Conservation (phyloP, 1,284 basidiomycete genomes). For the Melampsora americana region DNA sequence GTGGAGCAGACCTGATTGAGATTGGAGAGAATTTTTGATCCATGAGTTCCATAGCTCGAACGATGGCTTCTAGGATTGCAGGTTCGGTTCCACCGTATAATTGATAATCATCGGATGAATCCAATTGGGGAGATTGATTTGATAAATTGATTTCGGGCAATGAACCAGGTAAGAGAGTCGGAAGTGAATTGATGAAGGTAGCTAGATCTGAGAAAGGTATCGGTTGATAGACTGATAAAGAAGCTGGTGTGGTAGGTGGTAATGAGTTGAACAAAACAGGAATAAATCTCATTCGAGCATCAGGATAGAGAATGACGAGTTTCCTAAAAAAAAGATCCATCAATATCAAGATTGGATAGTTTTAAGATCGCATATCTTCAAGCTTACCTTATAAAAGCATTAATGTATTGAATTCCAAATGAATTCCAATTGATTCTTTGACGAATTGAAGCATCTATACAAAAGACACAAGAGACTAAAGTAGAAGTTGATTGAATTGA, state of each 20-base stretch:
- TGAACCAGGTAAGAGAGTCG: constrained; percentile 9
- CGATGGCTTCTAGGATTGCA: constrained; percentile 27
- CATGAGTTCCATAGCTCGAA: constrained; percentile 34
- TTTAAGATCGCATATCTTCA: not conserved
- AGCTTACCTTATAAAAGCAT: constrained; percentile 9
- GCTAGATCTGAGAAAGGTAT: constrained; percentile 16
- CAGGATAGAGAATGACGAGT: constrained; percentile 17
- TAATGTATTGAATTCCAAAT: constrained; percentile 6
- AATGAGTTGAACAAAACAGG: constrained; percentile 25
- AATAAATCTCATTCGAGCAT: constrained; percentile 14
- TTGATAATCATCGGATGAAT: not conserved
- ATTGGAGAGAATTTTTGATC: constrained; percentile 12
- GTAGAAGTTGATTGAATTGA: not conserved
- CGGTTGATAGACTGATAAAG: constrained; percentile 19
- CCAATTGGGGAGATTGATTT: not conserved
- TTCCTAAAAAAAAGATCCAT: not conserved
- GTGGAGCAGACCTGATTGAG: not conserved
- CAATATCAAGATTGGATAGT: not conserved
- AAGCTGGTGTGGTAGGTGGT: constrained; percentile 10
- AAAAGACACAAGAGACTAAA: constrained; percentile 23
- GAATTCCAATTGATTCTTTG: constrained; percentile 4
- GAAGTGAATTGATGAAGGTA: constrained; percentile 6
- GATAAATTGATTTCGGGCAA: not conserved
- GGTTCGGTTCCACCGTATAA: constrained; percentile 28
- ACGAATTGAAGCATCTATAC: constrained; percentile 26